These are phyloP conservation scores for Neostapfia colusana DNA, from an alignment of 176 grass and related monocot genomes.

Conservation along the genomic window DNA sequence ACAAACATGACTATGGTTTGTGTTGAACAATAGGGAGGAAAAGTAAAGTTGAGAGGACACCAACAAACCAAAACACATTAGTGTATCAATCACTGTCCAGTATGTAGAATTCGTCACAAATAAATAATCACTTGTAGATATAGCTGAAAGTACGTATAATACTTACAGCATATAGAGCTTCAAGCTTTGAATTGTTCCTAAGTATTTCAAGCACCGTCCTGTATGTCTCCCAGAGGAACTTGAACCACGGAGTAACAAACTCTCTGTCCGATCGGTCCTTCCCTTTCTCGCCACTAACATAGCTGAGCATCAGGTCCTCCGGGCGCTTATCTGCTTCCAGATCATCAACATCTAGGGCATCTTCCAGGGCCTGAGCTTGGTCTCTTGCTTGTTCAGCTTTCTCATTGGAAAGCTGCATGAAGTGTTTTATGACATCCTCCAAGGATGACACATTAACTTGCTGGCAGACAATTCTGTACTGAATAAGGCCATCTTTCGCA, in stretches of 20 bases:
- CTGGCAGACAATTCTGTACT: slow-evolving; percentile 95
- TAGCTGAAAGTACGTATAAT: neutral
- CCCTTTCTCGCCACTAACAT: slow-evolving; percentile 95
- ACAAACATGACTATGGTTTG: too few relatives aligned
- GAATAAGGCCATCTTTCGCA: slow-evolving; percentile 97
- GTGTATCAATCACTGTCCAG: neutral
- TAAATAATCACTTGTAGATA: neutral
- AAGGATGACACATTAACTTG: slow-evolving; percentile 93
- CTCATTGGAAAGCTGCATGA: slow-evolving; percentile 89
- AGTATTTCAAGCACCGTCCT: slow-evolving; percentile 92
- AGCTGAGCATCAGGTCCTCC: slow-evolving; percentile 96
- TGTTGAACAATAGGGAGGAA: neutral
- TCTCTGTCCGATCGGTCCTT: slow-evolving; percentile 94
- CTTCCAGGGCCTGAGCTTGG: slow-evolving; percentile 79
- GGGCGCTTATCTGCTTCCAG: slow-evolving; percentile 92
- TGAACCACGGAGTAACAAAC: slow-evolving; percentile 95
- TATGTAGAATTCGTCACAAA: neutral
- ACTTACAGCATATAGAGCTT: slow-evolving; percentile 90
- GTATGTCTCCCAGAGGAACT: slow-evolving; percentile 98
- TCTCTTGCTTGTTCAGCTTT: slow-evolving; percentile 76
- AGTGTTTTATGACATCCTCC: slow-evolving; percentile 97
- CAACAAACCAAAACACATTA: neutral
- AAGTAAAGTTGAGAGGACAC: neutral
- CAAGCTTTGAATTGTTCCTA: slow-evolving; percentile 95
- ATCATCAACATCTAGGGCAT: slow-evolving; percentile 94